phyloP scores from a whole-genome alignment of 2,329 filamentous ascomycete genomes.

The Blumeriella jaapii region DNA sequence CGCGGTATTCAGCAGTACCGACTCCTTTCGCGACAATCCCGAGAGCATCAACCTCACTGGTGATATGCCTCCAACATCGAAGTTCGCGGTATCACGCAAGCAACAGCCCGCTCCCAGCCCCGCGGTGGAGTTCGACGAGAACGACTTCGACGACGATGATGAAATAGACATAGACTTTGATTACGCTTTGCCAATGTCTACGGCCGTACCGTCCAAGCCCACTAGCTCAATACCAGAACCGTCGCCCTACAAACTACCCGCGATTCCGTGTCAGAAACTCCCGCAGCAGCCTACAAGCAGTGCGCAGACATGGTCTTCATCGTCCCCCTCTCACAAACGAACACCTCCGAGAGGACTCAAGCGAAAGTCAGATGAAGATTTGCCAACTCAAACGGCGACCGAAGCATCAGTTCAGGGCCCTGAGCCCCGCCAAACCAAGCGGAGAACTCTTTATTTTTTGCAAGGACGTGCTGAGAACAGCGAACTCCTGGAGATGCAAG shows the following conservation, averaged over 20 bases:
- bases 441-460: slow-evolving; percentile 24
- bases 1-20: slow-evolving; percentile 31
- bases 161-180: slow-evolving; percentile 61
- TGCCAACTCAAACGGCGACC: not conserved
- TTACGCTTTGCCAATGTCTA: slow-evolving; percentile 18
- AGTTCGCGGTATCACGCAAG: too few relatives aligned
- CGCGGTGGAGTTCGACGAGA: slow-evolving; percentile 46
- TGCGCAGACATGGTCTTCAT: slow-evolving; percentile 31
- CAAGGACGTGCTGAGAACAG: slow-evolving; percentile 26
- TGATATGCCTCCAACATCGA: slow-evolving; percentile 19
- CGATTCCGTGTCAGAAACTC: slow-evolving; percentile 4
- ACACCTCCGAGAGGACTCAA: slow-evolving; percentile 20
- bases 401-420: slow-evolving; percentile 9
- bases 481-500: slow-evolving; percentile 10
- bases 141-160: slow-evolving; percentile 80
- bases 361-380: slow-evolving; percentile 10
- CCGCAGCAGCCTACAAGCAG: slow-evolving; percentile 21
- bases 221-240: slow-evolving; percentile 28
- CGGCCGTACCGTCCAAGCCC: slow-evolving; percentile 33
- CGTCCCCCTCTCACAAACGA: slow-evolving; percentile 34
- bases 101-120: not conserved
- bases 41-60: slow-evolving; percentile 30
- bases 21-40: slow-evolving; percentile 37
- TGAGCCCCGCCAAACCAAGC: slow-evolving; percentile 29
- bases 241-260: slow-evolving; percentile 12